Percentiles rank a stretch among this genome's conserved stretches.
Evolutionary conservation across 805 yeast species (phyloP).

Genomic region (Teunomyces funiuensis): DNA sequence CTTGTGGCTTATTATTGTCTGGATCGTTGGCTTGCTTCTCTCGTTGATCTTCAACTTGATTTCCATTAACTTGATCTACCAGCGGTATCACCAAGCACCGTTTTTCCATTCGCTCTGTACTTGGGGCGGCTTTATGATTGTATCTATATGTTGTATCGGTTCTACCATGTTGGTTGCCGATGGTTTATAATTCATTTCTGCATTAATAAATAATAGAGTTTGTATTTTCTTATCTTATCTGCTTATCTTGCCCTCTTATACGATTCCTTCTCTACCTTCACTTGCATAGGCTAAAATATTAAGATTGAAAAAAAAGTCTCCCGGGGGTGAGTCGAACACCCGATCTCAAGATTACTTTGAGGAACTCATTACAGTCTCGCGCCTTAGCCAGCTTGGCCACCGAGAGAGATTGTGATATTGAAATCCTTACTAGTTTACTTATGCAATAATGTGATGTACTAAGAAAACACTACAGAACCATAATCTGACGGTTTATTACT

Average conservation of each 20-base stretch:
- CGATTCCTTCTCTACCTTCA: background rate
- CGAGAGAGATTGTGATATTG: conserved; percentile 29
- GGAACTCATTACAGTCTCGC: conserved; percentile 46
- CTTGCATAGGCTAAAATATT: background rate
- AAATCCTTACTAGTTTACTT: background rate
- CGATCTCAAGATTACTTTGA: conserved; percentile 47
- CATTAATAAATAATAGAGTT: background rate
- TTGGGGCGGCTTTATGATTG: conserved; percentile 26
- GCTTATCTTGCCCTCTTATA: background rate
- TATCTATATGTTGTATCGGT: conserved; percentile 21
- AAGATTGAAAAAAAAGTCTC: conserved; percentile 30
- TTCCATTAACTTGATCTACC: conserved; percentile 34
- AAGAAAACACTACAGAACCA: no score
- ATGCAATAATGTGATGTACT: no score
- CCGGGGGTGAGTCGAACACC: conserved; percentile 54
- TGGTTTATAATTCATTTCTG: background rate
- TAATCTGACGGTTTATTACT: no score
- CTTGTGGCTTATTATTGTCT: conserved; percentile 30
- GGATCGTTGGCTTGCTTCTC: conserved; percentile 31
- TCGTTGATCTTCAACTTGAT: conserved; percentile 34
- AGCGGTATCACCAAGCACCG: conserved; percentile 30
- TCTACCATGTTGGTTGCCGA: conserved; percentile 10
- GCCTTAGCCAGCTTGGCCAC: conserved; percentile 53
- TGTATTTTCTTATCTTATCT: background rate
- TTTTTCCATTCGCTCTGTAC: conserved; percentile 21